Base-by-base conservation (phyloP, 2,329 filamentous ascomycete genomes). In the Neospermospora avenae region DNA sequence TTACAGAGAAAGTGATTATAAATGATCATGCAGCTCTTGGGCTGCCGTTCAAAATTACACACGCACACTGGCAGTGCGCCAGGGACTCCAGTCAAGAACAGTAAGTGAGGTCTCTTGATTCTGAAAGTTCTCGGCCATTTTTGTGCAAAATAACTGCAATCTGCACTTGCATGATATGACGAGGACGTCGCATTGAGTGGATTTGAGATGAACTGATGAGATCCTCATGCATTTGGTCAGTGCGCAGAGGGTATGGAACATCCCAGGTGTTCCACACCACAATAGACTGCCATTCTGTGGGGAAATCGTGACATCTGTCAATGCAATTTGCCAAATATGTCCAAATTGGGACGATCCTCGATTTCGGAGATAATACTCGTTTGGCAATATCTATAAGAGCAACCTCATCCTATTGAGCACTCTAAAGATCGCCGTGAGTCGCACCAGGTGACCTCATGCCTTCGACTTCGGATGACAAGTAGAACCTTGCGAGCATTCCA, bases 321-420 rank as follows among this genome's bases (percentile, higher is more conserved):
- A 63, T 65, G 62, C 58, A 58, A 41, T 57, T 34, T 49, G 48
- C 37, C 58, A 58, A 61, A 54, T 58, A 61, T 34, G 35, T 57
- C 45, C 35, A 57, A 25, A 62, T 59, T 62, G 51, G 54, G 14
- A 24, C 35, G 55, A 57, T 48, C 57, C 58, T 54, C 53, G 28
- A 55, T 24, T 55, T 60, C 57, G 53, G 53, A 56, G n/a, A 58
- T 46, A 39, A 55, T 45, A 45, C 54, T 13, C 31, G 24, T 35
- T 42, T 49, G 42, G 28, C 24, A 39, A 56, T 58, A 39, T 35
- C 56, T 54, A 59, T 59, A 58, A 13, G 22, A 57, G 56, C 58
- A 24, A 55, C 44, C 51, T 39, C 44, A 25, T 41, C 22, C 35
- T 10, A 59, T 55, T 46, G 41, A 31, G 49, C 57, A 55, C 48